These are phyloP conservation scores for Leccinum ochraceum DNA, from an alignment of 768 basidiomycete species.

Conservation along the genomic window DNA sequence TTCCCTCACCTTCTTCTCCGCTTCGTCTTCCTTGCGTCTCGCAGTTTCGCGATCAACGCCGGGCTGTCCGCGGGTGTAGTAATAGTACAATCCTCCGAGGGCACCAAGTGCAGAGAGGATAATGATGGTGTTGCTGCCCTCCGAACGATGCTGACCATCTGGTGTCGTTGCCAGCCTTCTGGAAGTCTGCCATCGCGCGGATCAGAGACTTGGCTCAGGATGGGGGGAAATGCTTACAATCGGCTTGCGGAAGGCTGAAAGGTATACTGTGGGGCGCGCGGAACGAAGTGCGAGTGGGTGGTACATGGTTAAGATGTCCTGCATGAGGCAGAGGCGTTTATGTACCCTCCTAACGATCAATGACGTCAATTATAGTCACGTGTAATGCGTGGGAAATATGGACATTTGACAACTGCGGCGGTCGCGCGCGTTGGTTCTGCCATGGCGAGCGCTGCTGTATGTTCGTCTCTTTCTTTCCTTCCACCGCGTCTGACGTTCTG, in stretches of 20 bases:
- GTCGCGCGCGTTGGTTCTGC: neutral
- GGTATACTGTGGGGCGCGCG: conserved; percentile 16
- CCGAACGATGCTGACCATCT: conserved; percentile 4
- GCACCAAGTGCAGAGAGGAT: conserved; percentile 34
- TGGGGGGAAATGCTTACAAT: conserved; percentile 9
- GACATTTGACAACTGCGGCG: neutral
- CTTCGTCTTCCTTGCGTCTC: conserved; percentile 36
- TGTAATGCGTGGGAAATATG: neutral
- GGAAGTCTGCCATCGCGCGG: neutral
- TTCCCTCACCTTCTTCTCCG: conserved; percentile 30
- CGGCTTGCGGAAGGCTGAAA: neutral
- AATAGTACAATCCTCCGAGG: conserved; percentile 40
- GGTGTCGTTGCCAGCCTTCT: conserved; percentile 17
- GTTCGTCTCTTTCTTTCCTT: neutral
- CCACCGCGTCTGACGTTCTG: conserved; percentile 8
- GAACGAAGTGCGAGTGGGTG: conserved; percentile 13
- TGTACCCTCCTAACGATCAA: conserved; percentile 1
- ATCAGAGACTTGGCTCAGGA: conserved; percentile 5
- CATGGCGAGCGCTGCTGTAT: conserved; percentile 21
- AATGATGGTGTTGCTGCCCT: conserved; percentile 31
- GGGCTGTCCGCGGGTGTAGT: conserved; percentile 31
- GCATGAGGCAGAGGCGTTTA: neutral
- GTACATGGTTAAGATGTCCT: conserved; percentile 15
- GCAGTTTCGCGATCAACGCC: conserved; percentile 24
- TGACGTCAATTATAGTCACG: conserved; percentile 3